Conservation (phyloP, 2,329 filamentous ascomycete genomes). For the Pseudogymnoascus sp. region DNA sequence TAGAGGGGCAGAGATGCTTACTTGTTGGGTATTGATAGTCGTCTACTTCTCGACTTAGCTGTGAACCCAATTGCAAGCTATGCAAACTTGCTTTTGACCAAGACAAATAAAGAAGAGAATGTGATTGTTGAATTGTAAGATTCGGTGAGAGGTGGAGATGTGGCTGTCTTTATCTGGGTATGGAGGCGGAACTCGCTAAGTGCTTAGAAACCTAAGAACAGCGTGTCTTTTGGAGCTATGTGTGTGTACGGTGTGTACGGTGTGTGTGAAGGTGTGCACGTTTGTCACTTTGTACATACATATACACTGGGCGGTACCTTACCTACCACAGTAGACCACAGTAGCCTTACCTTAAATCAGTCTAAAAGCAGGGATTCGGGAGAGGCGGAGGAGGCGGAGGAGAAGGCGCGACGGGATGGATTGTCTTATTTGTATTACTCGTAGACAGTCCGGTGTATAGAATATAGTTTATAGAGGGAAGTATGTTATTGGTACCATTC, state of each 20-base stretch:
- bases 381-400: not conserved
- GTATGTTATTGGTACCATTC: not conserved
- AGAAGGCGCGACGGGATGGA: not conserved
- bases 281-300: slow-evolving; percentile 11
- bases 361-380: not conserved
- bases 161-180: slow-evolving; percentile 4
- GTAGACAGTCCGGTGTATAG: not conserved
- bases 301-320: not conserved
- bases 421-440: not conserved
- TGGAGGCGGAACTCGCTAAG: slow-evolving; percentile 1
- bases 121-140: slow-evolving; percentile 6
- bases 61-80: slow-evolving; percentile 11
- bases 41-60: slow-evolving; percentile 5
- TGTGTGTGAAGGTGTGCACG: not conserved
- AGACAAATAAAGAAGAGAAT: slow-evolving; percentile 9
- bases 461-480: not conserved
- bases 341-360: slow-evolving; percentile 10
- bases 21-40: not conserved
- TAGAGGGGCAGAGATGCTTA: not conserved
- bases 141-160: not conserved
- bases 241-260: not conserved
- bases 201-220: slow-evolving; percentile 13
- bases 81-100: slow-evolving; percentile 8
- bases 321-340: not conserved
- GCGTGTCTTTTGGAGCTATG: slow-evolving; percentile 12